A percentile compares a stretch with the other conserved stretches of the same genome.
phyloP scores from a whole-genome alignment of 257 asterid species.

The Agastache rugosa region DNA sequence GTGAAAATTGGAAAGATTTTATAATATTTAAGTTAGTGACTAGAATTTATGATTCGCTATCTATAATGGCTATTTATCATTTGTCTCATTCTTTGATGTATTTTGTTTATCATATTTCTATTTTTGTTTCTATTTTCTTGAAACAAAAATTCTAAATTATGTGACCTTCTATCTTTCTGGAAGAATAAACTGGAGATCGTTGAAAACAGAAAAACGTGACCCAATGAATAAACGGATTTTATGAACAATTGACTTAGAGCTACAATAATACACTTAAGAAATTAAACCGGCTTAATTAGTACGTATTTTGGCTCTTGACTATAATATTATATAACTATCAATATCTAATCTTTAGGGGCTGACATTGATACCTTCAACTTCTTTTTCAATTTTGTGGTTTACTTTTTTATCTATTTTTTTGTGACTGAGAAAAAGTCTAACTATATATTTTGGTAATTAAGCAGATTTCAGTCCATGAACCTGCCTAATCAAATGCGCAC shows the following conservation, averaged over 20 bases:
- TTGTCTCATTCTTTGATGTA: too few relatives aligned
- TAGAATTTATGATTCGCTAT: too few relatives aligned
- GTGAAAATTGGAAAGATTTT: too few relatives aligned
- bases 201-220: slow-evolving; percentile 35
- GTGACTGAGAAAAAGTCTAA: slow-evolving; percentile 19
- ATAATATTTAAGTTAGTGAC: too few relatives aligned
- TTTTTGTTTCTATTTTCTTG: too few relatives aligned
- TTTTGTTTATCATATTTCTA: too few relatives aligned
- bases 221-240: slow-evolving; percentile 29
- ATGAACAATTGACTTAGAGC: slow-evolving; percentile 43
- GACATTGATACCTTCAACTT: slow-evolving; percentile 37
- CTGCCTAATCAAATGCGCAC: background rate
- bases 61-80: too few relatives aligned
- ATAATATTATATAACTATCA: slow-evolving; percentile 24
- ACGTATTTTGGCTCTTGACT: slow-evolving; percentile 37
- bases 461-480: background rate
- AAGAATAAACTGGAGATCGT: slow-evolving; percentile 1
- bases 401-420: background rate
- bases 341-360: slow-evolving; percentile 24
- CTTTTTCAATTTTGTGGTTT: background rate
- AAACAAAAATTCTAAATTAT: background rate
- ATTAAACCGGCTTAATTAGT: slow-evolving; percentile 39
- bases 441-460: slow-evolving; percentile 4
- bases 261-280: slow-evolving; percentile 40
- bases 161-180: background rate